These are phyloP conservation scores for Solanum bukasovii DNA, from an alignment of 257 asterid genomes.

Conservation along the genomic window DNA sequence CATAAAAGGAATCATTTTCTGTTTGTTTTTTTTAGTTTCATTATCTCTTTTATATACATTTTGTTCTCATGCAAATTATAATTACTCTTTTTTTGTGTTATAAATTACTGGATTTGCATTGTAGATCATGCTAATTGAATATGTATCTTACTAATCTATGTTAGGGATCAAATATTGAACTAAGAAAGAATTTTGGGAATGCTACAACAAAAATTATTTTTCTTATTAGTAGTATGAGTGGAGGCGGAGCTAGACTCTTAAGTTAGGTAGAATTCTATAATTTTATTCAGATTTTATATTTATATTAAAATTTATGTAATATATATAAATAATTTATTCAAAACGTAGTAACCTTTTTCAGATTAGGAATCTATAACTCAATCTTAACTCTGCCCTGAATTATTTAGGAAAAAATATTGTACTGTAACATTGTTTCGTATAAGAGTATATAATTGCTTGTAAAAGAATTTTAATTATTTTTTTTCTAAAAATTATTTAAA, in stretches of 20 bases:
- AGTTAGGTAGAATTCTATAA: neutral
- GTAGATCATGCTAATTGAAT: neutral
- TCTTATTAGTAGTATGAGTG: neutral
- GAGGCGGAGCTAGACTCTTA: neutral
- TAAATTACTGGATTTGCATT: neutral
- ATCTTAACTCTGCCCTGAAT: neutral
- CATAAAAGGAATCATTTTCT: too few species aligned
- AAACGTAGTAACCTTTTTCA: fast-evolving
- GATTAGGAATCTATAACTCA: neutral
- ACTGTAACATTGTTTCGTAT: neutral
- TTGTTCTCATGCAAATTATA: neutral
- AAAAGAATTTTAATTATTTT: neutral
- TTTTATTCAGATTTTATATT: neutral
- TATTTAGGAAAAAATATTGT: neutral
- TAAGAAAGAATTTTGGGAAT: neutral
- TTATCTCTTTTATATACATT: neutral
- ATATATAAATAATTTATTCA: neutral
- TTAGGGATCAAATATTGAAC: neutral
- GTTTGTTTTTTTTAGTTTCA: neutral
- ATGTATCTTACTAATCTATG: neutral
- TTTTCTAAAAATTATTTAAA: too few species aligned
- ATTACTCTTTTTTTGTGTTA: neutral
- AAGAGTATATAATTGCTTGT: neutral
- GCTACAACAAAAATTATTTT: neutral
- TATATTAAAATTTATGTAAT: neutral